A percentile compares a stretch with the other conserved stretches of the same genome.
These are phyloP conservation scores for Backusella circina DNA, from an alignment of 192 early-diverging fungal species.

Conservation along the genomic window DNA sequence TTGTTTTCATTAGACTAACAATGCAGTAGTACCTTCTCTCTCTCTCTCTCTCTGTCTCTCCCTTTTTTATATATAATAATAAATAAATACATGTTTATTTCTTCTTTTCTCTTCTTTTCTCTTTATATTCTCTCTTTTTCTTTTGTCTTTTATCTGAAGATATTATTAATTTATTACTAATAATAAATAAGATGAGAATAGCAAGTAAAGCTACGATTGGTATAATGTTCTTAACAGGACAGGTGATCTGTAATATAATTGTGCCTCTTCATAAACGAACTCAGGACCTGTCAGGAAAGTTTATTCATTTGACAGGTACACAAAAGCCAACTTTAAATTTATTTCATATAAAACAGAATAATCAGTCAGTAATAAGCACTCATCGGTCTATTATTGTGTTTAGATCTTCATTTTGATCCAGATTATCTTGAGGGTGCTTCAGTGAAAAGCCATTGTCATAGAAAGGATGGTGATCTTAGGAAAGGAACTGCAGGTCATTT, in stretches of 20 bases:
- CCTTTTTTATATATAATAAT: background rate
- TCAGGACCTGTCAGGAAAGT: constrained; percentile 18
- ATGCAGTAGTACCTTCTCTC: background rate
- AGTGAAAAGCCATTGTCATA: constrained; percentile 30
- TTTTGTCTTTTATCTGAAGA: background rate
- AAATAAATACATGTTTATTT: background rate
- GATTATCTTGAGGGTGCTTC: constrained; percentile 24
- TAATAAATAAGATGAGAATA: background rate
- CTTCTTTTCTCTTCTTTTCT: background rate
- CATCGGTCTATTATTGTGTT: background rate
- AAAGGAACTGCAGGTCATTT: constrained; percentile 36
- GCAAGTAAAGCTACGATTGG: background rate
- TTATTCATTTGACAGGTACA: constrained; percentile 35
- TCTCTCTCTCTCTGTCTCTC: background rate
- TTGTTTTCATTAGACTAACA: background rate
- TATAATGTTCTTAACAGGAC: background rate
- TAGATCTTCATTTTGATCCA: constrained; percentile 39
- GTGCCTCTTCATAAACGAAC: constrained; percentile 2
- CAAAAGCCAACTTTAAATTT: background rate
- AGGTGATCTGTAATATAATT: background rate
- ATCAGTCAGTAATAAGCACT: no score
- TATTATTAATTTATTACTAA: background rate
- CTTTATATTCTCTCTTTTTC: background rate
- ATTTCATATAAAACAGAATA: background rate
- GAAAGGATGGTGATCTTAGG: constrained; percentile 8